These are phyloP conservation scores for Phyllostachys edulis DNA, from an alignment of 176 grass and related monocot species.

Conservation along the genomic window DNA sequence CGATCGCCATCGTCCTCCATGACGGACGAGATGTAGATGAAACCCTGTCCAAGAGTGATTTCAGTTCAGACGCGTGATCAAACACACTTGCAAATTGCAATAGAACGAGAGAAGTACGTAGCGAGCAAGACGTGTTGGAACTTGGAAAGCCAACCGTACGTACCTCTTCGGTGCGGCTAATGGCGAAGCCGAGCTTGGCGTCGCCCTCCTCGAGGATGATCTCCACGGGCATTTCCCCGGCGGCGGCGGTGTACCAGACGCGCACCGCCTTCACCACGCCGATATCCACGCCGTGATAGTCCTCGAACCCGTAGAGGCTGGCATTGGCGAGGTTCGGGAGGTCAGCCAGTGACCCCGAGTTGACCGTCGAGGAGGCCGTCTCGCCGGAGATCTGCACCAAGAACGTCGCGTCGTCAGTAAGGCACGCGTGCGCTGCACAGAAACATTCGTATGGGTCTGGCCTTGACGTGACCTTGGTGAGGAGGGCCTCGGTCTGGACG, in stretches of 20 bases:
- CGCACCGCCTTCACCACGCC: slow-evolving; percentile 93
- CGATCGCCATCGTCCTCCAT: slow-evolving; percentile 56
- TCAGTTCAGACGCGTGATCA: not conserved
- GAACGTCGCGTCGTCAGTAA: not conserved
- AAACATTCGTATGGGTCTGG: not conserved
- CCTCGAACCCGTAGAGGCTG: slow-evolving; percentile 94
- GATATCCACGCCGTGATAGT: slow-evolving; percentile 96
- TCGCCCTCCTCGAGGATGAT: slow-evolving; percentile 72
- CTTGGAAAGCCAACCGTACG: not conserved
- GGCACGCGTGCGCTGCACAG: not conserved
- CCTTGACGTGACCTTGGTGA: slow-evolving; percentile 62
- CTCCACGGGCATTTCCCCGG: slow-evolving; percentile 72
- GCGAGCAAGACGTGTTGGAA: not conserved
- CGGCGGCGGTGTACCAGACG: slow-evolving; percentile 72
- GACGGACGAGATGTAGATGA: slow-evolving; percentile 85
- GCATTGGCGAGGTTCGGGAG: slow-evolving; percentile 85
- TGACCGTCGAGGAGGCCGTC: slow-evolving; percentile 85
- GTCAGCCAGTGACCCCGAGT: slow-evolving; percentile 75
- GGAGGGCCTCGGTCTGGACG: slow-evolving; percentile 88
- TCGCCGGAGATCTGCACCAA: slow-evolving; percentile 79
- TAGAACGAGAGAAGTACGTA: not conserved
- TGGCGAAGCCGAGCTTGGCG: slow-evolving; percentile 80
- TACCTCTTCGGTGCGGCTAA: slow-evolving; percentile 96
- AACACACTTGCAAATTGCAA: not conserved
- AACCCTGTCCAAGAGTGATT: slow-evolving; percentile 48